Base-by-base conservation (phyloP, 257 asterid genomes). In the Ehretia macrophylla region DNA sequence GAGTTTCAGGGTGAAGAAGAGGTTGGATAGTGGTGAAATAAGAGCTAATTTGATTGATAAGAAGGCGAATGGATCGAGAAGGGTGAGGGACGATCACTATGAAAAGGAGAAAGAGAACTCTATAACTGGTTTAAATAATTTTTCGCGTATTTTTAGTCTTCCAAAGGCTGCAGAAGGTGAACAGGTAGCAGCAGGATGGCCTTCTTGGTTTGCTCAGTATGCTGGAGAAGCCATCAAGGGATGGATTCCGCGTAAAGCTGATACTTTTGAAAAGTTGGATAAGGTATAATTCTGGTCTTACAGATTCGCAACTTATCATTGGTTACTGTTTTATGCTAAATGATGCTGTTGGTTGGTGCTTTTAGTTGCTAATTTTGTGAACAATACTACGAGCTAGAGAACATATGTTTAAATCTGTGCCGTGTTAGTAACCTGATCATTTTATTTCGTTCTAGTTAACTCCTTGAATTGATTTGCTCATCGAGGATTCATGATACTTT, bases 121-220 rank as follows among this genome's bases (percentile, higher is more conserved):
- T 66, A 81, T 71, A 57, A 73, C 65, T 38, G 50, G 67, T 54
- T 63, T 72, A 53, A 68, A 67, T 59, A 69, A 71, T 59, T 72
- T 75, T 67, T 85, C 91, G 4, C 72, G 68, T 17, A 59, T 80
- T 44, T 83, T 85, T 56, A 76, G 61, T 38, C 67, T 93, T 63
- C 93, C 95, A 8, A 81, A 75, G 64, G 91, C 90, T 16, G 44
- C 71, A 21, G 94, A 86, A 74, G 99, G 86, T 16, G 97, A 93
- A 61, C 87, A 79, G 56, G 68, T 89, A 60, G 91, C 95, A 11
- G 99, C 96, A 0, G 99, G 97, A 39, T 93, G 99, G 99, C 99
- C 99, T 27, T 67, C 91, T 72, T 93, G 99, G 99, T 84, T 93
- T 11, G 94, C 77, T 59, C 72, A 81, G 0, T 95, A 81, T 44